phyloP scores from a whole-genome alignment of 495 filamentous ascomycete genomes.

The Cercophora samala region DNA sequence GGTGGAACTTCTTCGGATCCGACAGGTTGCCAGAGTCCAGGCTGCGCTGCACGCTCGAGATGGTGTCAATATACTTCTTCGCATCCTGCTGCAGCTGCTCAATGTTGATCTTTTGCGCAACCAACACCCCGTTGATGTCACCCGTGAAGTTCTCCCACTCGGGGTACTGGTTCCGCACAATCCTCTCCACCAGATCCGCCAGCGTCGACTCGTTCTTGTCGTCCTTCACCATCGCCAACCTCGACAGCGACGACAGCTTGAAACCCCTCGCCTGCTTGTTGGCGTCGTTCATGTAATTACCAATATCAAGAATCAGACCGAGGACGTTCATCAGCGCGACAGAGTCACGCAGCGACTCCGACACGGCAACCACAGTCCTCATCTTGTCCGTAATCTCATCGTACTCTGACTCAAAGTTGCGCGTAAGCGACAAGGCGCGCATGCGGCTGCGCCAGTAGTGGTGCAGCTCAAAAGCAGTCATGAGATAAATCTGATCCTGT shows the following conservation, averaged over 20 bases:
- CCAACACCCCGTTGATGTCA: conserved; percentile 77
- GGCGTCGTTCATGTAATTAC: conserved; percentile 99
- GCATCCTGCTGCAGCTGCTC: conserved; percentile 87
- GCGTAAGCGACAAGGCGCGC: conserved; percentile 81
- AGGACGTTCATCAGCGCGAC: conserved; percentile 93
- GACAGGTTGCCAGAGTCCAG: conserved; percentile 92
- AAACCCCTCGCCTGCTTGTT: conserved; percentile 98
- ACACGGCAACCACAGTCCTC: conserved; percentile 74
- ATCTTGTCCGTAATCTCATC: conserved; percentile 83
- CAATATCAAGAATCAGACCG: conserved; percentile 92
- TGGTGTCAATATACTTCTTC: conserved; percentile 91
- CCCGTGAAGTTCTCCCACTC: conserved; percentile 88
- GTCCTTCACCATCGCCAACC: conserved; percentile 96
- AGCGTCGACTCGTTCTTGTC: conserved; percentile 97
- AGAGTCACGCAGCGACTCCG: conserved; percentile 85
- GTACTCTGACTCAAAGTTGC: conserved; percentile 83
- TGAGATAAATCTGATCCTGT: conserved; percentile 92
- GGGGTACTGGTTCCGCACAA: conserved; percentile 92
- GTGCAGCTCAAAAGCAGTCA: conserved; percentile 89
- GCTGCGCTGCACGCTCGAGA: conserved; percentile 86
- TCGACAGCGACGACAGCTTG: conserved; percentile 92
- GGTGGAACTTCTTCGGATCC: conserved; percentile 96
- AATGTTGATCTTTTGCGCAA: conserved; percentile 90
- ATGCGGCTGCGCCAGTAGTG: conserved; percentile 99
- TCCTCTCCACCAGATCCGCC: conserved; percentile 94